Evolutionary conservation across 2,329 filamentous ascomycete genomes (phyloP), one percentile per base, ranked within the genome.

Genomic region (Xylariaceae sp.): DNA sequence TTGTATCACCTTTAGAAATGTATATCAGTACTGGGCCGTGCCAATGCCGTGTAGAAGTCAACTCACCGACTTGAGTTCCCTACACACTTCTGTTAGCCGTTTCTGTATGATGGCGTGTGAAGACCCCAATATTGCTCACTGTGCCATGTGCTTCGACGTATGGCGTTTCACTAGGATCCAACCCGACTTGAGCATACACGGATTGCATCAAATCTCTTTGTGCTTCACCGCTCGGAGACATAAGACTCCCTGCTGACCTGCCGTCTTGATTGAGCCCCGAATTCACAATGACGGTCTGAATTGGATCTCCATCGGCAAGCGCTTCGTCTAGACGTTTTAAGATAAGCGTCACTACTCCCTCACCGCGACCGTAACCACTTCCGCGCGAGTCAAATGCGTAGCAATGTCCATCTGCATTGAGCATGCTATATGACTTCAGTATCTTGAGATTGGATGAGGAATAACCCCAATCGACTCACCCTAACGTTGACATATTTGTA

Each of bases 331-430:
- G 57, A 4, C 59, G 66, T 60, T 80, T 80, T 0, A 81, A 49
- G 3, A 77, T 55, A 0, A 81, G 52, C 0, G 65, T 55, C 0
- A 57, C 71, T 4, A 68, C 59, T 0, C 71, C 77, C 46, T 82
- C 78, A 1, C 69, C 75, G 4, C 76, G 65, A 7, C 69, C 75
- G 51, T 80, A 82, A 0, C 78, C 79, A 48, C 74, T 67, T 1
- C 69, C 75, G 4, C 56, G 55, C 1, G 60, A 51, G 45, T 74
- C 72, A 29, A 67, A 72, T 14, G 58, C 55, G 27, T 64, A 55
- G 40, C 54, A 62, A 14, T 52, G 55, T 2, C 58, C 59, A 25
- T 42, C 37, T 19, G 37, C n/a, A n/a, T 47, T 43, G 20, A 48
- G 44, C 36, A 44, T 39, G 25, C 43, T n/a, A 25, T 40, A 19